A percentile compares a stretch with the other conserved stretches of the same genome.
Evolutionary conservation across 768 basidiomycete species (phyloP).

Genomic region (Peribolospora baueri): DNA sequence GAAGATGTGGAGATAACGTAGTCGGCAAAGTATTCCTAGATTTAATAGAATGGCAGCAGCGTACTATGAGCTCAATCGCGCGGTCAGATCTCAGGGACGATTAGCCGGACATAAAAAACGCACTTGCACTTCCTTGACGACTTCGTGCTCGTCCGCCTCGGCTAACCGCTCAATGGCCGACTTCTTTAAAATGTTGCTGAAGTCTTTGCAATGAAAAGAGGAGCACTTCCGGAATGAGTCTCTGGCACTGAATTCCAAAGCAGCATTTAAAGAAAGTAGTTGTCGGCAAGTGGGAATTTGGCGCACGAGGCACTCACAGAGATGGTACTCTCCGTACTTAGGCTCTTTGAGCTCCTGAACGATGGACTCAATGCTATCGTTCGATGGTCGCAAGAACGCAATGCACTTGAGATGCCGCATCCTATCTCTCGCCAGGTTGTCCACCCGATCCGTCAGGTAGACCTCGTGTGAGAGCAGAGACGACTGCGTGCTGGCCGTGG

Average conservation of each 20-base stretch:
- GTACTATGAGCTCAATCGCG: too few species aligned
- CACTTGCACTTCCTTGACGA: slow-evolving; percentile 91
- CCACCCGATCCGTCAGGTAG: slow-evolving; percentile 90
- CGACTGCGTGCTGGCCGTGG: slow-evolving; percentile 79
- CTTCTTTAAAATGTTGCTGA: slow-evolving; percentile 82
- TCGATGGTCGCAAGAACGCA: slow-evolving; percentile 49
- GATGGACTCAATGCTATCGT: slow-evolving; percentile 58
- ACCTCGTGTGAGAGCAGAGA: slow-evolving; percentile 82
- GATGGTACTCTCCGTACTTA: slow-evolving; percentile 84
- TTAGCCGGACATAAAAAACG: slow-evolving; percentile 8
- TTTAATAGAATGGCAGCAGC: slow-evolving; percentile 1
- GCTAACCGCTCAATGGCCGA: slow-evolving; percentile 74
- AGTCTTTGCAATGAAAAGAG: slow-evolving; percentile 27
- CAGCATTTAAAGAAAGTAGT: background rate
- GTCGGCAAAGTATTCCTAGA: slow-evolving; percentile 85
- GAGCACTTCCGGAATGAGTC: too few species aligned
- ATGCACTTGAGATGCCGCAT: slow-evolving; percentile 23
- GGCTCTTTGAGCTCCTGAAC: slow-evolving; percentile 66
- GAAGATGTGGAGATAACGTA: slow-evolving; percentile 67
- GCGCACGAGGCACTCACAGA: slow-evolving; percentile 21
- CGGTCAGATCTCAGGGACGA: background rate
- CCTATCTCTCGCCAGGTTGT: slow-evolving; percentile 34
- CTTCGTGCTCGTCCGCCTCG: slow-evolving; percentile 82
- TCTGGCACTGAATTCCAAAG: too few species aligned
- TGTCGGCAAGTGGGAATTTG: background rate